A percentile compares a stretch with the other conserved stretches of the same genome.
Conservation (phyloP, 805 yeast species). For the Kazachstania bromeliacearum region DNA sequence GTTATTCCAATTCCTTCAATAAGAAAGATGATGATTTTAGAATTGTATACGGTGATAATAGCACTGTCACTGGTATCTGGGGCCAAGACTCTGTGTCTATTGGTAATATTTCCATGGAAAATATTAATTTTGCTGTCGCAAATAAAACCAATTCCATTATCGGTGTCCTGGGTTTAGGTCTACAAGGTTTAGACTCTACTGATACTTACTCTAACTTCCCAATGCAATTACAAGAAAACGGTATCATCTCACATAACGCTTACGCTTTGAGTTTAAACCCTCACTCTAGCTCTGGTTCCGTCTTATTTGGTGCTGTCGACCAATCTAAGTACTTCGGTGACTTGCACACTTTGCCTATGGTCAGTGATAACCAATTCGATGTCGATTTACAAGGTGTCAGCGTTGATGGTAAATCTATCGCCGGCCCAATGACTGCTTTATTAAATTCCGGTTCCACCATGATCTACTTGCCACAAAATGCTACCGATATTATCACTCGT, state of each 20-base stretch:
- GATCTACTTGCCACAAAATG: constrained; percentile 42
- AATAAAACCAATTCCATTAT: constrained; percentile 27
- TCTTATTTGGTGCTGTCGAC: constrained; percentile 35
- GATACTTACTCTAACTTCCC: constrained; percentile 15
- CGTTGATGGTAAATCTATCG: too few relatives aligned
- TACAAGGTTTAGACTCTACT: constrained; percentile 58
- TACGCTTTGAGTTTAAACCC: constrained; percentile 37
- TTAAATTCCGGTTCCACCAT: constrained; percentile 49
- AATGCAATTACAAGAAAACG: constrained; percentile 8
- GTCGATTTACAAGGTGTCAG: too few relatives aligned
- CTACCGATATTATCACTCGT: too few relatives aligned
- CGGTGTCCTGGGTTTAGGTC: constrained; percentile 42
- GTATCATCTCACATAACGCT: constrained; percentile 35
- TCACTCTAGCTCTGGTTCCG: constrained; percentile 35
- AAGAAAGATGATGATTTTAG: constrained; percentile 31
- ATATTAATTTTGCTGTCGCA: constrained; percentile 18
- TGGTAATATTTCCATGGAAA: constrained; percentile 6
- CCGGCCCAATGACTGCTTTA: constrained; percentile 32
- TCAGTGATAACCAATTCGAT: constrained; percentile 25
- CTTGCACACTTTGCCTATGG: constrained; percentile 26
- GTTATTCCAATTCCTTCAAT: constrained; percentile 16
- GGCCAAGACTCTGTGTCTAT: constrained; percentile 50
- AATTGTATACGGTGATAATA: constrained; percentile 45
- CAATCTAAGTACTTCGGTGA: constrained; percentile 30
- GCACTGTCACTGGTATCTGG: constrained; percentile 36